These are phyloP conservation scores for Vitellaria paradoxa DNA, from an alignment of 179 eudicot genomes.

Conservation along the genomic window DNA sequence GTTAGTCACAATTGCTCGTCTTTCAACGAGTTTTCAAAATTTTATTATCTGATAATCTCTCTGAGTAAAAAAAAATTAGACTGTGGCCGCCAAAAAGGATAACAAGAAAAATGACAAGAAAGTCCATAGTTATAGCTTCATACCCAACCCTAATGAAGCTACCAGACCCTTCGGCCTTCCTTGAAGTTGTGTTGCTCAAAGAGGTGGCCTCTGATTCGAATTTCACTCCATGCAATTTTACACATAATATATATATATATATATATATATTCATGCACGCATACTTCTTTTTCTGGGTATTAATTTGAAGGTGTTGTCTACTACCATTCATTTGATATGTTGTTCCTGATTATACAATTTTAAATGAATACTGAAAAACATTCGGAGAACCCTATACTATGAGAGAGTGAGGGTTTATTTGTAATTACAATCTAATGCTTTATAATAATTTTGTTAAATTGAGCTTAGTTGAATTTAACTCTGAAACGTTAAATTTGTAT, in stretches of 20 bases:
- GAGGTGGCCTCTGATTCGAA: conserved; percentile 34
- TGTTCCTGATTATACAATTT: too few relatives aligned
- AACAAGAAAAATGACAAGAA: too few relatives aligned
- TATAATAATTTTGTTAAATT: not conserved
- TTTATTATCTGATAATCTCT: conserved; percentile 23
- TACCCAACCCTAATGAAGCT: conserved; percentile 69
- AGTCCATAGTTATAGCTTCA: conserved; percentile 84
- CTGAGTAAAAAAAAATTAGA: conserved; percentile 26
- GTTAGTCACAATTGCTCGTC: too few relatives aligned
- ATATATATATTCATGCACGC: not conserved
- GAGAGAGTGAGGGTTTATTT: not conserved
- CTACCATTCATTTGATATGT: too few relatives aligned
- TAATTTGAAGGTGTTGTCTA: not conserved
- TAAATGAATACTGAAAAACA: not conserved
- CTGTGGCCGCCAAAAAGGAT: conserved; percentile 50
- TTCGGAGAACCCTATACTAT: not conserved
- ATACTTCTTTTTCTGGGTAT: not conserved
- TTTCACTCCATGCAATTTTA: not conserved
- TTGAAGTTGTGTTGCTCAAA: too few relatives aligned
- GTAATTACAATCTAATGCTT: not conserved
- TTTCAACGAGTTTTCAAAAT: conserved; percentile 32
- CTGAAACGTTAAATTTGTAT: too few relatives aligned
- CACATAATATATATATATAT: not conserved
- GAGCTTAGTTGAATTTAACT: too few relatives aligned
- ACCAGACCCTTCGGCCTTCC: conserved; percentile 76